Evolutionary conservation across 148 eudicot species (phyloP), one percentile per base, ranked within the genome.

Genomic region (Chenopodium formosanum): DNA sequence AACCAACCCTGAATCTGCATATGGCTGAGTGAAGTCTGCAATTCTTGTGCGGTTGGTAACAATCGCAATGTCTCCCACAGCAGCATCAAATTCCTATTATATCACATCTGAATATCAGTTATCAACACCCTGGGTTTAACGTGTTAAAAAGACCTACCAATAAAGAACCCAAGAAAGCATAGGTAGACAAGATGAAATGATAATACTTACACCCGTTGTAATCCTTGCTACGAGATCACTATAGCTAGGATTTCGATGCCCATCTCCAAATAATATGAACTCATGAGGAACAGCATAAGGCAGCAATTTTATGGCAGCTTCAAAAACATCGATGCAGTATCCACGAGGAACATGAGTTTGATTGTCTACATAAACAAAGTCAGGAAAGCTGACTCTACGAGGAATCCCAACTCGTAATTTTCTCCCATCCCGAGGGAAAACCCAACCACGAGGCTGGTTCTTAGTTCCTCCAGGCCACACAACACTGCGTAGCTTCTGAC

Each of bases 21-120:
- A 93, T 9, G 97, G 97, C 68, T 90, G 94, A 11, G 97, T 86
- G 70, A 91, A 93, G 86, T 93, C 97, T 4, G 52, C 94, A 52
- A 86, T 81, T 76, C 67, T 82, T 60, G 92, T 91, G 19, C 94
- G 73, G 20, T 87, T 74, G 7, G 94, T 90, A 44, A 86, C 84
- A 44, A 93, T 93, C 5, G 94, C 89, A 74, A 93, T 89, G 82
- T 93, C 97, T 17, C 97, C 97, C 17, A 93, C 79, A 34, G 82
- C 94, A 80, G 90, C 97, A 83, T 90, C 94, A 80, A 86, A 91
- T 31, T 88, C 92, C 94, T 93, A 71, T 76, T 64, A 48, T 20
- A 29, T 68, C 19, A 69, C 53, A 37, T 63, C n/a, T 69, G 31
- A 58, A 63, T n/a, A 78, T 81, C 69, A 84, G 72, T 73, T 4